phyloP scores from a whole-genome alignment of 2,329 filamentous ascomycete genomes.

The Spiromastix sp. region DNA sequence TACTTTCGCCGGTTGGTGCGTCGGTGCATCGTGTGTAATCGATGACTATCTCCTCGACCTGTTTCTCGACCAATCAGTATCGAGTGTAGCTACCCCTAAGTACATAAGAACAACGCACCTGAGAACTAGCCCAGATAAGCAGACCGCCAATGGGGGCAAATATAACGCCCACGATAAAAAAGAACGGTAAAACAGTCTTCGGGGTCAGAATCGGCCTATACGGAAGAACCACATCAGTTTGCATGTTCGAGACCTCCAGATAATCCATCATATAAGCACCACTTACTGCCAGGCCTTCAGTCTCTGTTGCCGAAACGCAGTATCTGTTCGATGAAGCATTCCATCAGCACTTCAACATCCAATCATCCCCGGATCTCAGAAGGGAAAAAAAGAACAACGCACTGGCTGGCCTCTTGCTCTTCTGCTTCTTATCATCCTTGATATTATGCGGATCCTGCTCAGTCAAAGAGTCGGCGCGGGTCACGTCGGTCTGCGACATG shows the following conservation, averaged over 20 bases:
- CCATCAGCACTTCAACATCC: constrained; percentile 2
- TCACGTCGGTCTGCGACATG: constrained; percentile 27
- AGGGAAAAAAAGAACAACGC: constrained; percentile 22
- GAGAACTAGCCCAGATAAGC: constrained; percentile 72
- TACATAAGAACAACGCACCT: constrained; percentile 43
- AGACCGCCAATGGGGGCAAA: constrained; percentile 88
- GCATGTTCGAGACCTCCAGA: too few relatives aligned
- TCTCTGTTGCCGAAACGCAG: constrained; percentile 91
- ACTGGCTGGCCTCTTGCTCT: constrained; percentile 89
- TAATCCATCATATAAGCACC: constrained; percentile 7
- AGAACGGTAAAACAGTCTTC: constrained; percentile 83
- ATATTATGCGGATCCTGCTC: constrained; percentile 32
- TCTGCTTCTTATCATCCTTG: constrained; percentile 61
- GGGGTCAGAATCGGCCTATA: constrained; percentile 82
- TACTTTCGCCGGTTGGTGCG: constrained; percentile 36
- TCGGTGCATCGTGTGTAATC: constrained; percentile 74
- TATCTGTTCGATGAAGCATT: constrained; percentile 51
- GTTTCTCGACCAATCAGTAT: constrained; percentile 3
- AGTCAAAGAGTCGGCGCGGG: constrained; percentile 30
- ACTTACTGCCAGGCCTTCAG: constrained; percentile 97
- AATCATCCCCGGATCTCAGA: constrained; percentile 8
- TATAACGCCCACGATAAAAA: constrained; percentile 82
- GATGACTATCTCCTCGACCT: constrained; percentile 85
- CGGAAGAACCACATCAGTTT: constrained; percentile 9
- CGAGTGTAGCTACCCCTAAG: too few relatives aligned